Percentiles rank a stretch among this genome's conserved stretches.
Evolutionary conservation across 2,329 filamentous ascomycete species (phyloP).

Genomic region (Fusarium miscanthi): DNA sequence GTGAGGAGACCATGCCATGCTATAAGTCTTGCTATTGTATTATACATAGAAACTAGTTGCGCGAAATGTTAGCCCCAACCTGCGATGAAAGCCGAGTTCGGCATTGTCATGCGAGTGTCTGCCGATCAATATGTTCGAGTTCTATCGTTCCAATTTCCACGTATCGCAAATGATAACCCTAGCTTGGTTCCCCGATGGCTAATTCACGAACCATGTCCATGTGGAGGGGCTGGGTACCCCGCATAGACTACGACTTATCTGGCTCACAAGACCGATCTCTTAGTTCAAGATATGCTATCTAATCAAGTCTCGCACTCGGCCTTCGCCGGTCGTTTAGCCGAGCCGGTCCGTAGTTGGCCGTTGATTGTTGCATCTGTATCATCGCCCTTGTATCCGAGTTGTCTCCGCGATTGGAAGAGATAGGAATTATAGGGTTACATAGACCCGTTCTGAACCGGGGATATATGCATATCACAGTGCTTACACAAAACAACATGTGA

Average conservation of each 20-base stretch:
- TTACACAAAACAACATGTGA: neutral
- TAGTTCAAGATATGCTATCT: neutral
- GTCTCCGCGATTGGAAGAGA: neutral
- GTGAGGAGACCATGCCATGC: neutral
- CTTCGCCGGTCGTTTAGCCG: neutral
- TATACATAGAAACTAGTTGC: neutral
- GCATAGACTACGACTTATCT: neutral
- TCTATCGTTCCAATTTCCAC: neutral
- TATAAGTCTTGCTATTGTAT: neutral
- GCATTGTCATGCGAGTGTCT: neutral
- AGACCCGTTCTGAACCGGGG: neutral
- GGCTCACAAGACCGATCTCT: neutral
- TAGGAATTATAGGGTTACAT: neutral
- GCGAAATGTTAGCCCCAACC: neutral
- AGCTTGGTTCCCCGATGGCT: neutral
- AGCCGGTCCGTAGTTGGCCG: neutral
- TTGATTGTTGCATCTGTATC: neutral
- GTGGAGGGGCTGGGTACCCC: neutral
- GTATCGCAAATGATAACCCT: neutral
- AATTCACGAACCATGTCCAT: neutral
- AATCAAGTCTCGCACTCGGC: neutral
- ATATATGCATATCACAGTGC: neutral
- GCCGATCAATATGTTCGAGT: neutral
- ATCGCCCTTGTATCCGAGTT: neutral
- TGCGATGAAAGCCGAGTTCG: neutral